A percentile compares a stretch with the other conserved stretches of the same genome.
phyloP scores from a whole-genome alignment of 371 early-diverging fungal genomes.

The Mucor plumbeus region DNA sequence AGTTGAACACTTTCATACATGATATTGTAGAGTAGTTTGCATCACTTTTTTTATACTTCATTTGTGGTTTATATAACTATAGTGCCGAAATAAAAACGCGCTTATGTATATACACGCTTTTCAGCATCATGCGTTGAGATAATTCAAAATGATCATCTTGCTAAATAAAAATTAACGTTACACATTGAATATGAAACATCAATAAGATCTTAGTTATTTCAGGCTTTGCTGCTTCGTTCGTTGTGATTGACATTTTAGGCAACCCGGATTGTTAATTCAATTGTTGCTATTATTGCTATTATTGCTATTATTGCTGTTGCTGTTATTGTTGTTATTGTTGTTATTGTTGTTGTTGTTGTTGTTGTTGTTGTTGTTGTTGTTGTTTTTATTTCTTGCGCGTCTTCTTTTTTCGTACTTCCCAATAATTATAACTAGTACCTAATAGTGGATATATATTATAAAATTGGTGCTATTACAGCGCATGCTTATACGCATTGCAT shows the following conservation, averaged over 20 bases:
- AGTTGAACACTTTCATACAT: no score
- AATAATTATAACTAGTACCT: neutral
- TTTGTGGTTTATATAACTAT: no score
- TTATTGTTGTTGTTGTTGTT: neutral
- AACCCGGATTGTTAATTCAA: neutral
- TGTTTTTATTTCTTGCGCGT: neutral
- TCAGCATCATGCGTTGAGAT: neutral
- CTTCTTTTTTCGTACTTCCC: neutral
- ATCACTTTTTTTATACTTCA: no score
- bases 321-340: neutral
- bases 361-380: neutral
- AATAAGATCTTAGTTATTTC: neutral
- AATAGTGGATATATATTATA: neutral
- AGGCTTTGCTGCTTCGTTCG: neutral
- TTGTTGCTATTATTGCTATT: neutral
- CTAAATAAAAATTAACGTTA: neutral
- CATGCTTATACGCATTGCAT: neutral
- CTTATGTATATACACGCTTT: neutral
- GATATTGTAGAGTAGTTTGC: no score
- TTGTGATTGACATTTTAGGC: neutral
- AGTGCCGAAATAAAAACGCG: no score
- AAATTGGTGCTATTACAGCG: neutral
- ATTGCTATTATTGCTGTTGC: neutral
- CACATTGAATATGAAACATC: slow-evolving; percentile 1
- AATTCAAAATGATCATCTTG: slow-evolving; percentile 6